A percentile compares a stretch with the other conserved stretches of the same genome.
These are phyloP conservation scores for Vanrija sp. DNA, from an alignment of 1,284 basidiomycete genomes.

Conservation along the genomic window DNA sequence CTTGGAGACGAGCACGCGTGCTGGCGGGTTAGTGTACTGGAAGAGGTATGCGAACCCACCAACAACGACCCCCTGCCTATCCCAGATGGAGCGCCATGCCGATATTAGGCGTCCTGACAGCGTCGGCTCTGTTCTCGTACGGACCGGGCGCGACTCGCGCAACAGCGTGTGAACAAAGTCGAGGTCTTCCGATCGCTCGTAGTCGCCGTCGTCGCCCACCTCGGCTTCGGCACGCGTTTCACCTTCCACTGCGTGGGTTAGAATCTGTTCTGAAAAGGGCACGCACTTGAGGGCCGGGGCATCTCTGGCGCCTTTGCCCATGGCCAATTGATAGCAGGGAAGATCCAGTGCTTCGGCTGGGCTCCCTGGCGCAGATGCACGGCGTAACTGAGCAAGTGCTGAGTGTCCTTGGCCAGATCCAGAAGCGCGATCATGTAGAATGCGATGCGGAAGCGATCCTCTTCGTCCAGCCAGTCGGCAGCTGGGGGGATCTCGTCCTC, in stretches of 20 bases:
- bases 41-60: conserved; percentile 14
- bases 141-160: conserved; percentile 5
- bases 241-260: conserved; percentile 3
- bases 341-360: conserved; percentile 11
- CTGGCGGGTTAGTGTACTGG: conserved; percentile 8
- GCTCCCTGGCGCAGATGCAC: conserved; percentile 1
- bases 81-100: conserved; percentile 39
- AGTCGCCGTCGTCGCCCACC: conserved; percentile 2
- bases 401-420: conserved; percentile 37
- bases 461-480: conserved; percentile 26
- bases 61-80: conserved; percentile 25
- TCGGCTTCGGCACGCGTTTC: not conserved
- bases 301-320: conserved; percentile 6
- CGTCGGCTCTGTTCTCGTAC: not conserved
- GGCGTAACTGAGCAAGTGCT: conserved; percentile 16
- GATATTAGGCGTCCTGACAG: not conserved
- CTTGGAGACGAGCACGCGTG: conserved; percentile 35
- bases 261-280: not conserved
- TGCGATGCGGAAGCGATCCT: conserved; percentile 40
- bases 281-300: no score
- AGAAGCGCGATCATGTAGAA: conserved; percentile 45
- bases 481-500: conserved; percentile 11
- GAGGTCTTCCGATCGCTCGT: conserved; percentile 10
- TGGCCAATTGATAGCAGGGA: conserved; percentile 15
- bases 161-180: conserved; percentile 18